Evolutionary conservation across 805 yeast genomes (phyloP).

Genomic region (Myxozyma neotropica): DNA sequence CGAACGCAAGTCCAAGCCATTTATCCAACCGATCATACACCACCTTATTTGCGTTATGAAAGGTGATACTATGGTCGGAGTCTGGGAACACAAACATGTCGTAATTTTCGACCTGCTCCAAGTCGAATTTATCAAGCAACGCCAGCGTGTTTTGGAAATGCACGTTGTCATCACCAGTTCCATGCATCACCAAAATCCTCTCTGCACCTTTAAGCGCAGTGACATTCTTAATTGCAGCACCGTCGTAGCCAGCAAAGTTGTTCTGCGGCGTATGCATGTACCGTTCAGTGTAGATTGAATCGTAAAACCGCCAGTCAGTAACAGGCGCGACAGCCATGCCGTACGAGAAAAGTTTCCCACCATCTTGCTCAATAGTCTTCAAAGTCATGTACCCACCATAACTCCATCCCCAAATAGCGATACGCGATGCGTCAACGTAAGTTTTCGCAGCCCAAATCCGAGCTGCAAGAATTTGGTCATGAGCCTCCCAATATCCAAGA

Average conservation of each 20-base stretch:
- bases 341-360: constrained; percentile 71
- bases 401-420: constrained; percentile 98
- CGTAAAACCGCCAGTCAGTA: constrained; percentile 90
- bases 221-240: constrained; percentile 59
- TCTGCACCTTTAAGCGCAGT: constrained; percentile 57
- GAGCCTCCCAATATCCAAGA: constrained; percentile 79
- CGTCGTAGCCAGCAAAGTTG: constrained; percentile 63
- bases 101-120: constrained; percentile 78
- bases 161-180: constrained; percentile 96
- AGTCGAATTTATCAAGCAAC: constrained; percentile 72
- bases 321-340: constrained; percentile 98
- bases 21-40: constrained; percentile 68
- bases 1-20: constrained; percentile 52
- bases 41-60: constrained; percentile 75
- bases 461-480: constrained; percentile 87
- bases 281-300: constrained; percentile 91
- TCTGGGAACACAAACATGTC: constrained; percentile 92
- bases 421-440: constrained; percentile 67
- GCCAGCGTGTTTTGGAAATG: constrained; percentile 88
- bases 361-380: constrained; percentile 82
- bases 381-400: constrained; percentile 94
- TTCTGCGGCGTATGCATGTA: constrained; percentile 84
- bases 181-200: constrained; percentile 88
- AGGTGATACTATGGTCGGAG: constrained; percentile 79
- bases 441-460: constrained; percentile 60